phyloP scores from a whole-genome alignment of 164 flowering plant genomes.

The Magnolia kwangsiensis region DNA sequence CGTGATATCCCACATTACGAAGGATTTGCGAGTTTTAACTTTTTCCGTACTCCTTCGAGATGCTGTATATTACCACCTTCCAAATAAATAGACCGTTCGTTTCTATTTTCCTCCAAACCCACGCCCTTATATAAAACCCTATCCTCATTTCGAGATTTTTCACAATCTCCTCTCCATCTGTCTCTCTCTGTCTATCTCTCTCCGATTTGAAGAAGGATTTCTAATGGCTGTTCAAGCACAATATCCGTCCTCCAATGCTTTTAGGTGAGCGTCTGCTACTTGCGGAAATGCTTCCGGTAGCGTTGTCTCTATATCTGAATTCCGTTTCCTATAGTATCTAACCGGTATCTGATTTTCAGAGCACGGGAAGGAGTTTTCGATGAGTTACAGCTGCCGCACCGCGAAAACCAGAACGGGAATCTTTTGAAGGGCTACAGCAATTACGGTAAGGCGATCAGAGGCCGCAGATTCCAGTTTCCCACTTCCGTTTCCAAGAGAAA shows the following conservation, averaged over 20 bases:
- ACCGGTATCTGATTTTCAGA: conserved; percentile 3
- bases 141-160: not conserved
- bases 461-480: too few species aligned
- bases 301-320: not conserved
- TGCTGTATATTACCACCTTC: not conserved
- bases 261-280: conserved; percentile 7
- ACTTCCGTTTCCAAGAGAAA: not conserved
- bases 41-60: not conserved
- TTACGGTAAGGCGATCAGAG: conserved; percentile 4
- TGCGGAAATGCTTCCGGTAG: not conserved
- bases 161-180: not conserved
- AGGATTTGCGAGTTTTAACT: not conserved
- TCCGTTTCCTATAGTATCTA: not conserved
- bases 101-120: not conserved
- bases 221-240: conserved; percentile 23
- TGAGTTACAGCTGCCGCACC: conserved; percentile 6
- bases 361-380: conserved; percentile 7
- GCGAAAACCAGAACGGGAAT: conserved; percentile 1
- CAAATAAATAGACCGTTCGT: not conserved
- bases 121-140: not conserved
- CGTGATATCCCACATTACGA: not conserved
- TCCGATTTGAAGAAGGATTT: not conserved
- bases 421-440: conserved; percentile 2
- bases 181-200: conserved; percentile 3
- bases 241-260: conserved; percentile 12